Base-by-base conservation (phyloP, 345 rosid species). In the Hibiscus trionum region DNA sequence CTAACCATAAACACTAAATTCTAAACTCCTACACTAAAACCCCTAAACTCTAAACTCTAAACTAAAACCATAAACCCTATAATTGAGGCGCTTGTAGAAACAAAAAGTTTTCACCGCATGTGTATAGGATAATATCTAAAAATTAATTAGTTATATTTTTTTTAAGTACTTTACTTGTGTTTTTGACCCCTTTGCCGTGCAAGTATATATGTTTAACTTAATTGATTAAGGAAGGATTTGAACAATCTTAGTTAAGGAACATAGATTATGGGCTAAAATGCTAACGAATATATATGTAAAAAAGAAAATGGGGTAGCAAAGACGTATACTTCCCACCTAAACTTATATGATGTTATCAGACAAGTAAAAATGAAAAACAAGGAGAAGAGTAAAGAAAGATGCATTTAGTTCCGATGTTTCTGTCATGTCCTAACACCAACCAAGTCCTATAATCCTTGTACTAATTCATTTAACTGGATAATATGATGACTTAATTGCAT, bases 261-360 rank as follows among this genome's bases (percentile, higher is more conserved):
- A 52, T 31, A 69, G 70, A 74, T 27, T 27, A 27, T 55, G 77
- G 61, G 21, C 50, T 73, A 73, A 75, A 70, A 71, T 58, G 61
- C 67, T 72, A 76, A 73, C 61, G 76, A 39, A 39, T 7, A 39
- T 7, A 21, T 21, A 21, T 21, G 24, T 21, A 21, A 39, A 39
- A 7, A 55, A 46, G 78, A 77, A 80, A 78, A 77, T 76, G 75
- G 72, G 14, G 4, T 75, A 78, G 78, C 76, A 64, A 75, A 37
- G 93, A 84, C 79, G 69, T 69, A 66, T 75, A 85, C 86, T 74
- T 73, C 71, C 66, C 82, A 85, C 93, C 90, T 85, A 85, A 82
- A 69, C 73, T 7, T 27, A 59, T 46, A 19, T 76, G 68, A 76
- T 72, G 78, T 74, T 71, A 65, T 77, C 59, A 61, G 56, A 78